phyloP scores from a whole-genome alignment of 2,329 filamentous ascomycete species.

The Phoma sp. region DNA sequence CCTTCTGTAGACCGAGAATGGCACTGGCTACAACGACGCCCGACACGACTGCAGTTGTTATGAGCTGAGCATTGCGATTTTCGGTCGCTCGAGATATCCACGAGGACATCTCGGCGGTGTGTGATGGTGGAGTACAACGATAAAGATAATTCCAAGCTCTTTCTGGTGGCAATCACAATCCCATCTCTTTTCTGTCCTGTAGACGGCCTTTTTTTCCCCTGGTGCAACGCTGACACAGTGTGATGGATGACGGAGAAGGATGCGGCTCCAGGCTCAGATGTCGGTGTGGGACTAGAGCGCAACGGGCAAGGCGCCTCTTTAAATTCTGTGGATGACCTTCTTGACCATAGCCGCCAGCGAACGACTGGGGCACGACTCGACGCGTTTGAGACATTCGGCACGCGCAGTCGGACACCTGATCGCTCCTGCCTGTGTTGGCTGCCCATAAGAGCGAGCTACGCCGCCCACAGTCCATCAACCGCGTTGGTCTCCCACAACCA shows the following conservation, averaged over 20 bases:
- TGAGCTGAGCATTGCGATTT: constrained; percentile 65
- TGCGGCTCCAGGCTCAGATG: constrained; percentile 13
- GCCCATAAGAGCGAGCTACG: constrained; percentile 25
- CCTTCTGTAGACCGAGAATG: constrained; percentile 64
- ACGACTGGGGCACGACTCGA: constrained; percentile 31
- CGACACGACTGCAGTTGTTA: constrained; percentile 70
- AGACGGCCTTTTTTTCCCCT: not conserved
- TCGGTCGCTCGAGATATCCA: constrained; percentile 54
- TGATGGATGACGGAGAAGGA: constrained; percentile 4
- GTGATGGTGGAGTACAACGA: not conserved
- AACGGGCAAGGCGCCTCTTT: constrained; percentile 4
- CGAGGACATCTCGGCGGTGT: constrained; percentile 48
- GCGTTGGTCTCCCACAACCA: constrained; percentile 29
- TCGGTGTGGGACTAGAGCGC: constrained; percentile 13
- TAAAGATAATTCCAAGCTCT: not conserved
- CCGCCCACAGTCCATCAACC: constrained; percentile 1
- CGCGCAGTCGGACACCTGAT: constrained; percentile 44
- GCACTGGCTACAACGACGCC: constrained; percentile 57
- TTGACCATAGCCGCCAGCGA: constrained; percentile 9
- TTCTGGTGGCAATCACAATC: not conserved
- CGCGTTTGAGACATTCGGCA: constrained; percentile 47
- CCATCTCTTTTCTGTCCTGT: constrained; percentile 2
- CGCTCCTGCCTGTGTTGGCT: constrained; percentile 7
- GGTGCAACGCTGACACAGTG: not conserved
- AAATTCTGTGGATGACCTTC: constrained; percentile 16